A percentile compares a stretch with the other conserved stretches of the same genome.
Evolutionary conservation across 192 early-diverging fungal genomes (phyloP).

Genomic region (Coemansia sp.): DNA sequence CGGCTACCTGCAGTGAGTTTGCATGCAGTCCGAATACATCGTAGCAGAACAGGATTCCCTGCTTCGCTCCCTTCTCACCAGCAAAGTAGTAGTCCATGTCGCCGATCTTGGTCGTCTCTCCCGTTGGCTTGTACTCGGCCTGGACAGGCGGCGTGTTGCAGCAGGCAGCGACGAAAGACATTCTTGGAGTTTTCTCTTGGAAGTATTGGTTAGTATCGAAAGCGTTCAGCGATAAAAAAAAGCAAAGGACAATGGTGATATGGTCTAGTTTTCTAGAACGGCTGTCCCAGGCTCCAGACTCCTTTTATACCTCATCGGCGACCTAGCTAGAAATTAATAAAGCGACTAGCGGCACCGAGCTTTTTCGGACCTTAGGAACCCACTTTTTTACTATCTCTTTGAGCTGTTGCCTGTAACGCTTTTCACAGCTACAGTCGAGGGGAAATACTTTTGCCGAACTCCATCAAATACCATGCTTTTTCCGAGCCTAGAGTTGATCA

Average conservation of each 20-base stretch:
- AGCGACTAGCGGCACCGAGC: too few relatives aligned
- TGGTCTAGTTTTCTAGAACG: too few relatives aligned
- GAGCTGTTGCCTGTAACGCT: too few relatives aligned
- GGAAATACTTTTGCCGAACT: background rate
- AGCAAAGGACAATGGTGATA: too few relatives aligned
- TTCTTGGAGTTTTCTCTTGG: constrained; percentile 4
- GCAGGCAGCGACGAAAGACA: constrained; percentile 54
- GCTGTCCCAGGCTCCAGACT: too few relatives aligned
- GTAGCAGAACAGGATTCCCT: constrained; percentile 63
- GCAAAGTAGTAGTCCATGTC: constrained; percentile 42
- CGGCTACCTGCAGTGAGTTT: constrained; percentile 66
- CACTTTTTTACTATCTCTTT: too few relatives aligned
- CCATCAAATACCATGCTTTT: background rate
- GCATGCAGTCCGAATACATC: constrained; percentile 67
- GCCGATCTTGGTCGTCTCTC: constrained; percentile 26
- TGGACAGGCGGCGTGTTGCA: constrained; percentile 57
- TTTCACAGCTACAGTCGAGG: too few relatives aligned
- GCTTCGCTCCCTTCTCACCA: constrained; percentile 52
- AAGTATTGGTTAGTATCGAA: background rate
- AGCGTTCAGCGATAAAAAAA: background rate
- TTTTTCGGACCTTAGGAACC: too few relatives aligned
- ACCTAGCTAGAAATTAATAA: too few relatives aligned
- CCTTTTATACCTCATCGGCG: too few relatives aligned
- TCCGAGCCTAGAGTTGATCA: too few relatives aligned
- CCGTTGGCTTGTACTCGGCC: constrained; percentile 51